A percentile compares a stretch with the other conserved stretches of the same genome.
Conservation (phyloP, 1,284 basidiomycete genomes). For the Ustilago shanxiensis region DNA sequence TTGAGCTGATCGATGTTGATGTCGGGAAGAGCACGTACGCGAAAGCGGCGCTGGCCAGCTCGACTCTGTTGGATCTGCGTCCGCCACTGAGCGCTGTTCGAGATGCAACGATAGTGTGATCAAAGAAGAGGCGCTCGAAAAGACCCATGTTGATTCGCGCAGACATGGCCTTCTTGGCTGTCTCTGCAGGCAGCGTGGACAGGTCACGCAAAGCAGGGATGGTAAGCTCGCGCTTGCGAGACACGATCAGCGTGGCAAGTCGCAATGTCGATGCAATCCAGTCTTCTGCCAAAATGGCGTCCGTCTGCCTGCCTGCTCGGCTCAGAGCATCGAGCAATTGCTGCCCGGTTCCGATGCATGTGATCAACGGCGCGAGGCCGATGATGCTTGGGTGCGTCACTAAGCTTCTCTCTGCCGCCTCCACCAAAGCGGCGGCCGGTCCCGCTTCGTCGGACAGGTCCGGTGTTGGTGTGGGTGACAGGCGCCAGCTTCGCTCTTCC, state of each 20-base stretch:
- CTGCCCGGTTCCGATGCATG: constrained; percentile 77
- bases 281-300: constrained; percentile 78
- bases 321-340: constrained; percentile 77
- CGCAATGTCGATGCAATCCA: constrained; percentile 78
- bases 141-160: constrained; percentile 42
- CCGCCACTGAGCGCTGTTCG: constrained; percentile 29
- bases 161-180: constrained; percentile 39
- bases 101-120: constrained; percentile 51
- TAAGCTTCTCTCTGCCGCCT: constrained; percentile 77
- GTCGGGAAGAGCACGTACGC: constrained; percentile 47
- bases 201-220: constrained; percentile 44
- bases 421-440: constrained; percentile 49
- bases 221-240: constrained; percentile 40
- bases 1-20: constrained; percentile 48
- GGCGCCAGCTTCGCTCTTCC: constrained; percentile 71
- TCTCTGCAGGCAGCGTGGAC: constrained; percentile 43
- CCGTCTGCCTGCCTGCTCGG: constrained; percentile 77
- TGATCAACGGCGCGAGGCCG: constrained; percentile 81
- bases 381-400: constrained; percentile 80
- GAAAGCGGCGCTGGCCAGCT: constrained; percentile 53
- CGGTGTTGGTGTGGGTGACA: constrained; percentile 12
- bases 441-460: constrained; percentile 66
- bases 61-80: constrained; percentile 43
- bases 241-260: constrained; percentile 71
- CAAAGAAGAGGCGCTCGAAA: constrained; percentile 57